These are phyloP conservation scores for Pseudogymnoascus sp. DNA, from an alignment of 2,329 filamentous ascomycete species.

Conservation along the genomic window DNA sequence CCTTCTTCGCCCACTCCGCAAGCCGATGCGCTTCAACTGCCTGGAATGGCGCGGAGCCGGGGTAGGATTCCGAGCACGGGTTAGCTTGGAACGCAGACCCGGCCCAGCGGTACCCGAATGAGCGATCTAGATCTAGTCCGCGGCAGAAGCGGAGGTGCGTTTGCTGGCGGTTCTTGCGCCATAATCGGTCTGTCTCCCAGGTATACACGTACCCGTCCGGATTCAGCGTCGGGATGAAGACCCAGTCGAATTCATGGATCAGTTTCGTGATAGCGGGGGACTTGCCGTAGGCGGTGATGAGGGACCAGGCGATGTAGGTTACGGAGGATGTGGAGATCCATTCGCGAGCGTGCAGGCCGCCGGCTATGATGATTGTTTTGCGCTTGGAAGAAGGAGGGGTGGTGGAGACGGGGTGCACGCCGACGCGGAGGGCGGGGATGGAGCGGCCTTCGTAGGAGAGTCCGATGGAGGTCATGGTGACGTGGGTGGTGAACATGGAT, in stretches of 20 bases:
- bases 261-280: conserved; percentile 63
- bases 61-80: conserved; percentile 85
- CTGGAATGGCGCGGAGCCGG: conserved; percentile 75
- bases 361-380: conserved; percentile 73
- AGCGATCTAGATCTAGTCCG: conserved; percentile 82
- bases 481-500: conserved; percentile 80
- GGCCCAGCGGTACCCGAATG: conserved; percentile 81
- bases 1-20: conserved; percentile 73
- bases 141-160: conserved; percentile 76
- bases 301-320: conserved; percentile 80
- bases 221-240: conserved; percentile 83
- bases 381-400: conserved; percentile 41
- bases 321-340: conserved; percentile 94
- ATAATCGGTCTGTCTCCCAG: conserved; percentile 84
- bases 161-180: conserved; percentile 87
- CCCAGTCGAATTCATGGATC: conserved; percentile 74
- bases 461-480: conserved; percentile 68
- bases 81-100: conserved; percentile 57
- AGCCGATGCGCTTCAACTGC: conserved; percentile 69
- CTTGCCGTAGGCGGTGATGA: conserved; percentile 77
- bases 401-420: conserved; percentile 45
- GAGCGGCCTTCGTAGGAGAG: conserved; percentile 79
- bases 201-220: conserved; percentile 92
- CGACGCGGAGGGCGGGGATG: conserved; percentile 73
- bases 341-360: conserved; percentile 86